Base-by-base conservation (phyloP, 2,329 filamentous ascomycete genomes). In the Juglanconis sp. region DNA sequence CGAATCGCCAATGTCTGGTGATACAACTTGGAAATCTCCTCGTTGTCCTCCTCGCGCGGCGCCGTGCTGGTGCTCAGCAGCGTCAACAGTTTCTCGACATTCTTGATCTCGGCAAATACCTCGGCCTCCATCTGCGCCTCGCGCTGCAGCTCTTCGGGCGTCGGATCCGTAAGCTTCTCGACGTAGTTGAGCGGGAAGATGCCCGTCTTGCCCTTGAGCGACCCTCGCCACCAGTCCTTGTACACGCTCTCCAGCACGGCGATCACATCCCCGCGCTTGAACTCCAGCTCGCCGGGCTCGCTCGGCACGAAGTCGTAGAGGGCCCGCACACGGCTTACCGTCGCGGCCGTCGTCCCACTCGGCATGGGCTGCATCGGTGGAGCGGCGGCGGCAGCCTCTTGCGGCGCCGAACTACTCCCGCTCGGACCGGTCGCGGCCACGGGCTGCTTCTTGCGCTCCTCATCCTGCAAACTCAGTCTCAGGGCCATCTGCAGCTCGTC, bases 211-310 rank as follows among this genome's bases (percentile, higher is more conserved):
- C 95, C 95, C 71, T 93, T 87, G 61, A 99, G 79, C 47, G 93
- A 96, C 1, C 95, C 95, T 68, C 96, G 94, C 95, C 95, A 99
- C 95, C 95, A 99, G 74, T 99, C 95, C 76, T 98, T 99, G 79
- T 96, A 99, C 1, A 98, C 95, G 1, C 93, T 97, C 75, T 98
- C 95, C 46, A 99, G 81, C 15, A 99, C 95, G 1, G 95, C 94
- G 73, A 99, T 99, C 46, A 98, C 89, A 72, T 99, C 95, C 34
- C 95, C 94, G 77, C 96, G 96, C 67, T 93, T 90, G 74, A 99
- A 99, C 67, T 96, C 92, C 63, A 99, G 81, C 77, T 99, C 95
- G 52, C 94, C 95, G 0, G 92, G 87, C 73, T 99, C 95, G 0
- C 93, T 96, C 2, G 95, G 94, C 54, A 90, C 87, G 74, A 99